A percentile compares a stretch with the other conserved stretches of the same genome.
phyloP scores from a whole-genome alignment of 2,329 filamentous ascomycete genomes.

The Xylariaceae sp. region DNA sequence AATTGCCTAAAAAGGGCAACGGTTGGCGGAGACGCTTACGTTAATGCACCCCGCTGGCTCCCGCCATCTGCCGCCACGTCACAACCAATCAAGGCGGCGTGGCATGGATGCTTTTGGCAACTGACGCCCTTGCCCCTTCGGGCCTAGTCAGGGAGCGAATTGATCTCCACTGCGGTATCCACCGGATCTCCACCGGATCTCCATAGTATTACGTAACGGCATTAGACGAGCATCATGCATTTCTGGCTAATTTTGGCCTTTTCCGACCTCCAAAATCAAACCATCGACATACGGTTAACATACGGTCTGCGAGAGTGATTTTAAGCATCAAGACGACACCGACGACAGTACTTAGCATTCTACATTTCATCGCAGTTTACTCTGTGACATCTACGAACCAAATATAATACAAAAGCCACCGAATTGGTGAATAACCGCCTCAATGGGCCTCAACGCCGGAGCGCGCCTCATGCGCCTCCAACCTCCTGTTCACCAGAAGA shows the following conservation, averaged over 20 bases:
- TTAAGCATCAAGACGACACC: too few relatives aligned
- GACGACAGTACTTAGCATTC: neutral
- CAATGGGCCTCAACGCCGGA: conserved; percentile 23
- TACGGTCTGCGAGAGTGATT: too few relatives aligned
- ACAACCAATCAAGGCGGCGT: conserved; percentile 23
- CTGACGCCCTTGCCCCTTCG: neutral
- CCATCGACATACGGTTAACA: neutral
- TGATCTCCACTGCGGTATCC: too few relatives aligned
- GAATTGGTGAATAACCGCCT: neutral
- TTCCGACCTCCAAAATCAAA: neutral
- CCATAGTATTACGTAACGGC: neutral
- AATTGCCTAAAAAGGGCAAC: conserved; percentile 37
- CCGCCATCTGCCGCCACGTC: conserved; percentile 16
- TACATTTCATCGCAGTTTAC: neutral
- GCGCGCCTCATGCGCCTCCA: conserved; percentile 26
- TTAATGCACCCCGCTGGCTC: neutral
- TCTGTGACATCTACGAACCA: neutral
- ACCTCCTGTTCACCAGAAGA: conserved; percentile 7
- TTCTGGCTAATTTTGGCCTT: neutral
- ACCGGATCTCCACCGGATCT: neutral
- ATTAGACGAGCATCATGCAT: neutral
- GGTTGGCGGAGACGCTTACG: conserved; percentile 25
- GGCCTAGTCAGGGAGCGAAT: neutral
- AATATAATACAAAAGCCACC: neutral
- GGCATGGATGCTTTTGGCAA: conserved; percentile 14